A percentile compares a stretch with the other conserved stretches of the same genome.
phyloP scores from a whole-genome alignment of 2,329 filamentous ascomycete genomes.

The Phyllosticta citriasiana region DNA sequence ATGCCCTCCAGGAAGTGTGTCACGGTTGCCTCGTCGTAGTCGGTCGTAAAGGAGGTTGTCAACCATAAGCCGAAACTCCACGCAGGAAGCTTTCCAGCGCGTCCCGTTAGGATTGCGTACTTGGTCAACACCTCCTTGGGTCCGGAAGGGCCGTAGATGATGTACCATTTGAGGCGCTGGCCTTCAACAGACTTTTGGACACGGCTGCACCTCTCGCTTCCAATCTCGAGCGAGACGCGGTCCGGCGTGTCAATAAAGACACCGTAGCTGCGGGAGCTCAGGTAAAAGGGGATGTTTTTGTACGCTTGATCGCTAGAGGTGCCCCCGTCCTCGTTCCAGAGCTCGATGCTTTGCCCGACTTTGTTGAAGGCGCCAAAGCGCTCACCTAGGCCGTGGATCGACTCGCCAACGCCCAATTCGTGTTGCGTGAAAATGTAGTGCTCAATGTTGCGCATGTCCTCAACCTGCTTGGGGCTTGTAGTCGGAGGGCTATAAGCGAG shows the following conservation, averaged over 20 bases:
- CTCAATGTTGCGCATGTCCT: constrained; percentile 35
- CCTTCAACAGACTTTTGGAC: constrained; percentile 60
- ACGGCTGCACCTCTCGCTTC: constrained; percentile 61
- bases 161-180: constrained; percentile 61
- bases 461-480: constrained; percentile 43
- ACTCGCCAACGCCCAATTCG: constrained; percentile 46
- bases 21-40: constrained; percentile 61
- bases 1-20: constrained; percentile 60
- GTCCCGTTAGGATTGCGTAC: constrained; percentile 59
- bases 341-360: constrained; percentile 57
- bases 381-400: constrained; percentile 65
- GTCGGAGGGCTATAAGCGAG: constrained; percentile 47
- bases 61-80: constrained; percentile 74
- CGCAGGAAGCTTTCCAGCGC: constrained; percentile 52
- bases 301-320: constrained; percentile 62
- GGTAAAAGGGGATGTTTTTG: constrained; percentile 62
- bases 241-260: constrained; percentile 65
- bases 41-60: constrained; percentile 65
- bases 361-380: constrained; percentile 69
- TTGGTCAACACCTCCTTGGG: constrained; percentile 61
- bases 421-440: constrained; percentile 39
- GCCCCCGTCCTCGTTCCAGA: constrained; percentile 54
- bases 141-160: constrained; percentile 56
- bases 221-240: constrained; percentile 61
- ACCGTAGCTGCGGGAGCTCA: constrained; percentile 65